Evolutionary conservation across 2,329 filamentous ascomycete species (phyloP).

Genomic region (Pseudocercospora fijiensis): DNA sequence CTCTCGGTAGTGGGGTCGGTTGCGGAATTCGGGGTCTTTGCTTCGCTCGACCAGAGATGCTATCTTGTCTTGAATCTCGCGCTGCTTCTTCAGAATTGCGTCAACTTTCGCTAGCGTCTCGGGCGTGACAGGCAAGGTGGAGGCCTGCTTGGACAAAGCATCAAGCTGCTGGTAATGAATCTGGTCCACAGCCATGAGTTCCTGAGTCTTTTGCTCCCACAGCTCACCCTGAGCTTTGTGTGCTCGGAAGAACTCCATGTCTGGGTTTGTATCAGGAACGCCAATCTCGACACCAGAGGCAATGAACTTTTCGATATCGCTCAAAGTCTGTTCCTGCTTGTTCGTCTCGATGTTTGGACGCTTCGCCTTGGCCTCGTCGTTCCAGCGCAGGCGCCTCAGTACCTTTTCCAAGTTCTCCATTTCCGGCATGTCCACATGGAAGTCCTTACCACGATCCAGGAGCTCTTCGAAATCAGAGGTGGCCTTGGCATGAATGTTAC

Average conservation of each 20-base stretch:
- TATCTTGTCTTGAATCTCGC: slow-evolving; percentile 88
- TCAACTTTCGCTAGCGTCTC: slow-evolving; percentile 82
- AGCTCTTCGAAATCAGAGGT: slow-evolving; percentile 81
- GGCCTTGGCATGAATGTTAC: slow-evolving; percentile 62
- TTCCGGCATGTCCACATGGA: slow-evolving; percentile 89
- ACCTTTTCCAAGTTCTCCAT: slow-evolving; percentile 77
- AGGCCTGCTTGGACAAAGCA: slow-evolving; percentile 80
- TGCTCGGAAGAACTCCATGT: slow-evolving; percentile 72
- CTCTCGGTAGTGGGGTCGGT: slow-evolving; percentile 82
- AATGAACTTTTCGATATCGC: slow-evolving; percentile 77
- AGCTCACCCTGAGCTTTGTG: slow-evolving; percentile 73
- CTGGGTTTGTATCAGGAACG: slow-evolving; percentile 76
- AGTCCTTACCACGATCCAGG: slow-evolving; percentile 82
- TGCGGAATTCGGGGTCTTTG: slow-evolving; percentile 69
- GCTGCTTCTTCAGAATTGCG: slow-evolving; percentile 90
- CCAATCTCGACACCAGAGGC: slow-evolving; percentile 73
- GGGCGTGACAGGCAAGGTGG: slow-evolving; percentile 73
- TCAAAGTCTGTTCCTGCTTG: slow-evolving; percentile 64
- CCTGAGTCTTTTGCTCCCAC: slow-evolving; percentile 91
- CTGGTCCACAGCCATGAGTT: slow-evolving; percentile 85
- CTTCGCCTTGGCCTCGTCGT: slow-evolving; percentile 68
- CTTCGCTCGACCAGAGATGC: slow-evolving; percentile 76
- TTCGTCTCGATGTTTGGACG: slow-evolving; percentile 33
- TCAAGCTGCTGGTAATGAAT: slow-evolving; percentile 95
- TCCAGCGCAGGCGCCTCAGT: slow-evolving; percentile 85